Evolutionary conservation across 2,329 filamentous ascomycete species (phyloP), one percentile per base, ranked within the genome.

Genomic region (Apiospora arundinis): DNA sequence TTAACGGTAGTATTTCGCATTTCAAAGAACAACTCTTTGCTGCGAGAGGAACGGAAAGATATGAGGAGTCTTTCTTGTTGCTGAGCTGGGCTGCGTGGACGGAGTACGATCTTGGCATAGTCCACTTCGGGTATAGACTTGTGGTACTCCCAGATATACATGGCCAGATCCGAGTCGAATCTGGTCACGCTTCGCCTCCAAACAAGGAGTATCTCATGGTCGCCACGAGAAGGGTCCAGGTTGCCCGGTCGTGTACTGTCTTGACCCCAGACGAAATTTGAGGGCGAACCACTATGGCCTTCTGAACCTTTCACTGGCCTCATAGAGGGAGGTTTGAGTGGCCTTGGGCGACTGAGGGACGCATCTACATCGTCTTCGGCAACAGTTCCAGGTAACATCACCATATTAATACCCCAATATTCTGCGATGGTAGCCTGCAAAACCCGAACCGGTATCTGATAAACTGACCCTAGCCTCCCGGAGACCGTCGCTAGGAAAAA

Each of bases 261-360:
- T 0, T 56, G 25, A 23, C 49, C 49, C 49, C 49, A 56, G 49
- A 18, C 14, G 1, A 56, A 8, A 23, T 28, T 56, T 2, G 25
- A 1, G 14, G 25, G 1, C 2, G 25, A 32, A 7, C 0, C 4
- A 18, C 6, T 0, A 28, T 32, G 25, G 0, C 8, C 49, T 1
- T 32, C 14, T 32, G 14, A 32, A 2, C 11, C 1, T 32, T 56
- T 56, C 2, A 9, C 6, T 14, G 23, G 48, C 28, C 48, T 52
- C 48, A 28, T 16, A 6, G 48, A 52, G 12, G 49, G 25, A 18
- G 49, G 49, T 4, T 11, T 28, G 12, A 56, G 49, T 6, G 49
- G 49, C 8, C 16, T 56, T 3, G 49, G 25, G 4, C n/a, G n/a
- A 12, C 14, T 18, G 25, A 18, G 8, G 14, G 12, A 56, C 7